Conservation (phyloP, 148 eudicot species). For the Amaranthus cruentus region DNA sequence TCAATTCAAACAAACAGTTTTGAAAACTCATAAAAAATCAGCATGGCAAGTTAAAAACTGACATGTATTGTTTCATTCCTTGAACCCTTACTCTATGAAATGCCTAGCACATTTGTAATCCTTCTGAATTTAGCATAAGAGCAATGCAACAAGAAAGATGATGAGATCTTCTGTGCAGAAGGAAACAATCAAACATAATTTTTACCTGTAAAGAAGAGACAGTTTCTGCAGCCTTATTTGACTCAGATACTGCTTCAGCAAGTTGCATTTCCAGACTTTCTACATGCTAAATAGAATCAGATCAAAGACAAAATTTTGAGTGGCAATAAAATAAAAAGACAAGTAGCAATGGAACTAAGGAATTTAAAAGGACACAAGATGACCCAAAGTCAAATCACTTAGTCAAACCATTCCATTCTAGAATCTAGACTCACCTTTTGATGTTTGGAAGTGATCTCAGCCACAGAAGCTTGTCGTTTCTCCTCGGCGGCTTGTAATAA, state of each 20-base stretch:
- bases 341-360: not conserved
- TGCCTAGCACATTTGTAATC: not conserved
- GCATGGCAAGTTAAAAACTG: not conserved
- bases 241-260: slow-evolving; percentile 67
- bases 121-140: not conserved
- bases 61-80: not conserved
- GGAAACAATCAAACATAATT: slow-evolving; percentile 3
- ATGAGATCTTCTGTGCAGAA: not conserved
- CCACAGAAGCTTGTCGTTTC: slow-evolving; percentile 62
- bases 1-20: not conserved
- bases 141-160: too few species aligned
- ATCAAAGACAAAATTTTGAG: slow-evolving; percentile 19
- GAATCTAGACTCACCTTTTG: slow-evolving; percentile 59
- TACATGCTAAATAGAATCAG: slow-evolving; percentile 45
- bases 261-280: slow-evolving; percentile 87
- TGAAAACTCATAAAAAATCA: not conserved
- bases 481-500: slow-evolving; percentile 74
- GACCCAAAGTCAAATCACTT: slow-evolving; percentile 5
- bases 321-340: slow-evolving; percentile 1
- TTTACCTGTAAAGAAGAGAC: slow-evolving; percentile 85
- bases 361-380: not conserved
- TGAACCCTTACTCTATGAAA: not conserved
- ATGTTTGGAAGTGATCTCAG: slow-evolving; percentile 77
- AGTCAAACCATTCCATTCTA: slow-evolving; percentile 2
- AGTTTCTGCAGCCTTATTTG: slow-evolving; percentile 79